Evolutionary conservation across 306 rosid genomes (phyloP).

Genomic region (Lablab purpureus): DNA sequence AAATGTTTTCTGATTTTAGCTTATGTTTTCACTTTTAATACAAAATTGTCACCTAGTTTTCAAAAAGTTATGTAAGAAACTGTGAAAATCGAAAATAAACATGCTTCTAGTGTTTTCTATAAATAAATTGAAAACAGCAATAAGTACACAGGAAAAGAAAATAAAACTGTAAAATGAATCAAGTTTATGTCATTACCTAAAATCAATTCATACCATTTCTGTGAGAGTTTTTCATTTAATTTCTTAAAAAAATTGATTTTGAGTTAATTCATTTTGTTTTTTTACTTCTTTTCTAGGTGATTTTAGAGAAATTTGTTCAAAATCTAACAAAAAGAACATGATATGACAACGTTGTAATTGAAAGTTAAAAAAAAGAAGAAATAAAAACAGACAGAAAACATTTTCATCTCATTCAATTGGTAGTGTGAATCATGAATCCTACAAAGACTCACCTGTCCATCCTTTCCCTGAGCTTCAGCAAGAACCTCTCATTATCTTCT

Average conservation of each 20-base stretch:
- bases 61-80: not conserved
- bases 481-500: slow-evolving; percentile 61
- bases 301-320: too few species aligned
- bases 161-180: too few species aligned
- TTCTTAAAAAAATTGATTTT: too few species aligned
- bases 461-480: slow-evolving; percentile 41
- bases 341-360: too few species aligned
- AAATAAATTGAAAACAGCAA: not conserved
- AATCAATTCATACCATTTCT: too few species aligned
- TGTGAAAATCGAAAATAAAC: not conserved
- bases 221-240: too few species aligned
- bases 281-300: too few species aligned
- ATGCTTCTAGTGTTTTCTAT: not conserved
- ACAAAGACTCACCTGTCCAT: slow-evolving; percentile 56
- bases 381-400: too few species aligned
- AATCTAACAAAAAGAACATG: not conserved
- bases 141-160: not conserved
- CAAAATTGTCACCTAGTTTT: not conserved
- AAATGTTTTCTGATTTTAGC: not conserved
- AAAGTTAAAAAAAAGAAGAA: not conserved
- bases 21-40: not conserved
- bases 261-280: too few species aligned
- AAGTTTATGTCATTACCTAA: too few species aligned
- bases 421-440: not conserved
- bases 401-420: not conserved